Conservation (phyloP, 805 yeast genomes). For the Pichia pseudocactophila region DNA sequence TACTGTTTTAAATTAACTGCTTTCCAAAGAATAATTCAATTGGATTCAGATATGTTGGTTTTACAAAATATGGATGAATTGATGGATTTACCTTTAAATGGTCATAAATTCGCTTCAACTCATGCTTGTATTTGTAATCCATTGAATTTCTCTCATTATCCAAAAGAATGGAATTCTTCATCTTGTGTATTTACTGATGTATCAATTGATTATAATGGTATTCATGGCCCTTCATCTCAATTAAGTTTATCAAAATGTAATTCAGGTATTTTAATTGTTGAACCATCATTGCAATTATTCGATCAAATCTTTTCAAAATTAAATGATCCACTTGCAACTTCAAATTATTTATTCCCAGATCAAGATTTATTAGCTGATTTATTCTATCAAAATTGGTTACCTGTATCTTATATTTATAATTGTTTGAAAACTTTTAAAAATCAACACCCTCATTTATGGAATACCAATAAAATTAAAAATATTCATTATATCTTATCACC, state of each 20-base stretch:
- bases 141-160: constrained; percentile 41
- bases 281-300: constrained; percentile 32
- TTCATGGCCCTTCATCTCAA: constrained; percentile 33
- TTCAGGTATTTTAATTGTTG: constrained; percentile 49
- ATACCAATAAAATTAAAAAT: constrained; percentile 40
- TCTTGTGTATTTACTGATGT: constrained; percentile 40
- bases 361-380: constrained; percentile 49
- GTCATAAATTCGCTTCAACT: constrained; percentile 42
- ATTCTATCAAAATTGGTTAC: constrained; percentile 41
- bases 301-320: constrained; percentile 34
- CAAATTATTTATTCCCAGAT: constrained; percentile 46
- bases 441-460: constrained; percentile 41
- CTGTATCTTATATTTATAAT: constrained; percentile 45
- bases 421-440: constrained; percentile 43
- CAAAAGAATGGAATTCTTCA: constrained; percentile 40
- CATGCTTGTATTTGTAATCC: constrained; percentile 62
- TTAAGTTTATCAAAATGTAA: constrained; percentile 43
- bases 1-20: constrained; percentile 44
- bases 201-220: constrained; percentile 3
- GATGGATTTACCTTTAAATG: constrained; percentile 36
- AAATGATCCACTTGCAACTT: constrained; percentile 29
- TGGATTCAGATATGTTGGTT: constrained; percentile 55
- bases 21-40: constrained; percentile 44
- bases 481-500: constrained; percentile 51
- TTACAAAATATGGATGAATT: constrained; percentile 51